Evolutionary conservation across 1,284 basidiomycete genomes (phyloP).

Genomic region (Tylopilus orsonianus): DNA sequence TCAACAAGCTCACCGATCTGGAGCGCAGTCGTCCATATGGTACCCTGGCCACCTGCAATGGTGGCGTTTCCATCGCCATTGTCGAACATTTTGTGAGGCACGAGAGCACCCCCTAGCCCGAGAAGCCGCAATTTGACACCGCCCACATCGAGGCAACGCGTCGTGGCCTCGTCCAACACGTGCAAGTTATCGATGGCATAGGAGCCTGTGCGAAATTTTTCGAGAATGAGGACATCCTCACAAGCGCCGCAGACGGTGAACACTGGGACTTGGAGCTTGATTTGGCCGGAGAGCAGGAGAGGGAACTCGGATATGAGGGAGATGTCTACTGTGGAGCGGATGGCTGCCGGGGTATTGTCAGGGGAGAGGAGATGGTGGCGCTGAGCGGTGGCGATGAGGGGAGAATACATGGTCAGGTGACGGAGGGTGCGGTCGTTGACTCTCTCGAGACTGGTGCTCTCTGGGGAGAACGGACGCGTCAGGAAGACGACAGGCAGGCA

Average conservation of each 20-base stretch:
- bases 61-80: conserved; percentile 93
- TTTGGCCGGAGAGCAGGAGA: conserved; percentile 82
- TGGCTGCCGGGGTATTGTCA: conserved; percentile 58
- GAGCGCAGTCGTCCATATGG: conserved; percentile 98
- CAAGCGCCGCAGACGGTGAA: conserved; percentile 98
- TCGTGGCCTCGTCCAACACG: conserved; percentile 93
- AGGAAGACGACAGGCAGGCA: conserved; percentile 8
- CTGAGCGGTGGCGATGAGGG: conserved; percentile 84
- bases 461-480: conserved; percentile 41
- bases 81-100: conserved; percentile 97
- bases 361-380: conserved; percentile 76
- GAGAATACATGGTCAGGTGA: conserved; percentile 96
- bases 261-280: conserved; percentile 89
- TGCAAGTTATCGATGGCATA: conserved; percentile 87
- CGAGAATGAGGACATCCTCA: conserved; percentile 91
- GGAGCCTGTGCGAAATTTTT: conserved; percentile 85
- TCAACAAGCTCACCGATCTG: conserved; percentile 98
- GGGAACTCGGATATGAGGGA: conserved; percentile 92
- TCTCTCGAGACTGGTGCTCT: conserved; percentile 77
- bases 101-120: conserved; percentile 93
- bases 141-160: conserved; percentile 87
- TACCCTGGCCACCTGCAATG: conserved; percentile 96
- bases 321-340: conserved; percentile 68
- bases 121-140: conserved; percentile 92
- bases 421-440: conserved; percentile 95